Conservation (phyloP, 2,329 filamentous ascomycete genomes). For the Fusarium sp. region DNA sequence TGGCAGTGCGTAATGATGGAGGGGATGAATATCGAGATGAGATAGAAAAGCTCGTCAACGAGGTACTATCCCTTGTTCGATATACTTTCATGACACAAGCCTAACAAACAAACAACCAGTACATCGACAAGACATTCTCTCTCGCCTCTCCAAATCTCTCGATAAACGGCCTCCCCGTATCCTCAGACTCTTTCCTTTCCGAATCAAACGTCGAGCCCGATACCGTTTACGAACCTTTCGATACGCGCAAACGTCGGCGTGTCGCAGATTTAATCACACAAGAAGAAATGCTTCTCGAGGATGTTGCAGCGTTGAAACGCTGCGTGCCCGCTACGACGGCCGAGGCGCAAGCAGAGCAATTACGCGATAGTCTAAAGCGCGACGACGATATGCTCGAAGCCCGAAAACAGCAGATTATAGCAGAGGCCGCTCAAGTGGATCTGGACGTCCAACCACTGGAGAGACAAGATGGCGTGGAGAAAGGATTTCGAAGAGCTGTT, state of each 20-base stretch:
- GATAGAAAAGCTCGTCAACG: slow-evolving; percentile 68
- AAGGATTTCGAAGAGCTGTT: slow-evolving; percentile 57
- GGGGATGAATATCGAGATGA: slow-evolving; percentile 66
- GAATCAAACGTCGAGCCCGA: slow-evolving; percentile 35
- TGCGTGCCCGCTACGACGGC: slow-evolving; percentile 59
- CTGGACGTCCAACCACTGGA: slow-evolving; percentile 52
- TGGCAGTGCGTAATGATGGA: slow-evolving; percentile 58
- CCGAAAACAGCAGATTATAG: slow-evolving; percentile 31
- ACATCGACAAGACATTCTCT: slow-evolving; percentile 68
- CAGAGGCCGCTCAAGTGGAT: slow-evolving; percentile 29
- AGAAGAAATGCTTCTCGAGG: slow-evolving; percentile 71
- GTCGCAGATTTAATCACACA: slow-evolving; percentile 69
- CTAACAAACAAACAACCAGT: slow-evolving; percentile 41
- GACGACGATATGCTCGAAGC: slow-evolving; percentile 58
- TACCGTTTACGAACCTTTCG: slow-evolving; percentile 66
- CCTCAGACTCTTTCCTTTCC: slow-evolving; percentile 52
- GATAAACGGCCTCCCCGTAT: slow-evolving; percentile 68
- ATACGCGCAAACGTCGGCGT: slow-evolving; percentile 65
- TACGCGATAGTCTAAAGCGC: slow-evolving; percentile 51
- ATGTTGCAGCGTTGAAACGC: slow-evolving; percentile 69
- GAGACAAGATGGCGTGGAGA: slow-evolving; percentile 56
- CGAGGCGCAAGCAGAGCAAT: slow-evolving; percentile 51
- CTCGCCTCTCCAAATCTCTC: slow-evolving; percentile 67
- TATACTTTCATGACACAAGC: neutral
- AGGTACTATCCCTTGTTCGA: slow-evolving; percentile 51